A percentile compares a stretch with the other conserved stretches of the same genome.
Evolutionary conservation across 768 basidiomycete genomes (phyloP).

Genomic region (Coprinopsis marcescibilis): DNA sequence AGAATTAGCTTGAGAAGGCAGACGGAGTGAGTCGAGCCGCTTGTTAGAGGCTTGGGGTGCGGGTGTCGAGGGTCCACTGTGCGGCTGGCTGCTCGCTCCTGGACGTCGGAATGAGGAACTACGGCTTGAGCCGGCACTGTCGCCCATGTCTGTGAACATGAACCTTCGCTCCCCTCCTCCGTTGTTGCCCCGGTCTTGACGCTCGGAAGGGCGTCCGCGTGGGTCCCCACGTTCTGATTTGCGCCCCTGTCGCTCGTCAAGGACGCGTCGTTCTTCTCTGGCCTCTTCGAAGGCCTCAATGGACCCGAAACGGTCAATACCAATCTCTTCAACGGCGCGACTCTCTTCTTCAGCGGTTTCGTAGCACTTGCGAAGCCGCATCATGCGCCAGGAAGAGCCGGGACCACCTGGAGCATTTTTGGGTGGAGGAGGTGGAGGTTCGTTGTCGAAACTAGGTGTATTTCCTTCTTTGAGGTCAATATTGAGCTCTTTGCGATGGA

Average conservation of each 20-base stretch:
- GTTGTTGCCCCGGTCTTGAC: constrained; percentile 25
- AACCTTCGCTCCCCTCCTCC: constrained; percentile 44
- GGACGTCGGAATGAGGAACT: constrained; percentile 87
- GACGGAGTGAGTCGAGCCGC: constrained; percentile 56
- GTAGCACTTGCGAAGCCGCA: constrained; percentile 84
- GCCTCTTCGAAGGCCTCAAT: constrained; percentile 86
- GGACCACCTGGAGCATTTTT: constrained; percentile 76
- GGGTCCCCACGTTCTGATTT: constrained; percentile 33
- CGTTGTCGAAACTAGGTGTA: constrained; percentile 33
- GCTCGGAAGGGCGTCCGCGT: constrained; percentile 27
- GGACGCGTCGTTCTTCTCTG: constrained; percentile 73
- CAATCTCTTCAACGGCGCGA: constrained; percentile 67
- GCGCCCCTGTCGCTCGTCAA: constrained; percentile 75
- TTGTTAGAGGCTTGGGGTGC: constrained; percentile 41
- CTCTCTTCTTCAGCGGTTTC: constrained; percentile 88
- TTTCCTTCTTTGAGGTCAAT: constrained; percentile 43
- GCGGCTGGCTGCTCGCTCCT: constrained; percentile 40
- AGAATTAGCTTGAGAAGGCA: constrained; percentile 55
- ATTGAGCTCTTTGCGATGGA: constrained; percentile 64
- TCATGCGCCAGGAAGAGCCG: constrained; percentile 97
- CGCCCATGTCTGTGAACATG: constrained; percentile 62
- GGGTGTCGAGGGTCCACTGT: constrained; percentile 57
- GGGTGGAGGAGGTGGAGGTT: constrained; percentile 36
- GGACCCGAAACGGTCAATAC: constrained; percentile 82
- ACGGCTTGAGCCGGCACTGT: constrained; percentile 67